Evolutionary conservation across 2,329 filamentous ascomycete species (phyloP).

Genomic region (Beauveria medogensis): DNA sequence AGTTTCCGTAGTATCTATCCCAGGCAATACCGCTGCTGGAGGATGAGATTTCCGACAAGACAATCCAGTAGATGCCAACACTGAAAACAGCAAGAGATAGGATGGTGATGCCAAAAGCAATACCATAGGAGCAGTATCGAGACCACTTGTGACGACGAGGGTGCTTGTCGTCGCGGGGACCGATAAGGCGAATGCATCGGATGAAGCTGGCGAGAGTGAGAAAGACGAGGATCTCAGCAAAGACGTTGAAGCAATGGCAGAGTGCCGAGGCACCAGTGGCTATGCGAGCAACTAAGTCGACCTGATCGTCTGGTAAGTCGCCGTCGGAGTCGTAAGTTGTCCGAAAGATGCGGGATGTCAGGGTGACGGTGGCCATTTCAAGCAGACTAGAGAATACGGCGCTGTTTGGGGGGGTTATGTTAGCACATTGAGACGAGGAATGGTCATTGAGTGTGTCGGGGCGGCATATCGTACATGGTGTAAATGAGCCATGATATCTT

Average conservation of each 20-base stretch:
- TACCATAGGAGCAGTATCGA: neutral
- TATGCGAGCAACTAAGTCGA: slow-evolving; percentile 1
- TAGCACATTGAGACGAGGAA: neutral
- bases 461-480: neutral
- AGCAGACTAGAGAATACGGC: neutral
- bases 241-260: neutral
- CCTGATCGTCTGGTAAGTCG: neutral
- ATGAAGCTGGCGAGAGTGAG: slow-evolving; percentile 13
- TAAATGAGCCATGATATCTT: slow-evolving; percentile 6
- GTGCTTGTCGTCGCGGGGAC: neutral
- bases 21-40: neutral
- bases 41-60: neutral
- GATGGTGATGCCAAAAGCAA: slow-evolving; percentile 1
- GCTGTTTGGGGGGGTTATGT: neutral
- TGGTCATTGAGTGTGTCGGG: neutral
- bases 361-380: neutral
- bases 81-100: slow-evolving; percentile 9
- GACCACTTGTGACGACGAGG: neutral
- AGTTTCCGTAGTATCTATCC: neutral
- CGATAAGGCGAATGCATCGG: slow-evolving; percentile 7
- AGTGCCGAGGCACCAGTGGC: neutral
- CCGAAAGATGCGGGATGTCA: neutral
- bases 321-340: neutral
- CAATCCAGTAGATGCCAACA: neutral
- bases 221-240: slow-evolving; percentile 9